Percentiles rank a stretch among this genome's conserved stretches.
phyloP scores from a whole-genome alignment of 129 eudicot species.

The Flaveria sonorensis region DNA sequence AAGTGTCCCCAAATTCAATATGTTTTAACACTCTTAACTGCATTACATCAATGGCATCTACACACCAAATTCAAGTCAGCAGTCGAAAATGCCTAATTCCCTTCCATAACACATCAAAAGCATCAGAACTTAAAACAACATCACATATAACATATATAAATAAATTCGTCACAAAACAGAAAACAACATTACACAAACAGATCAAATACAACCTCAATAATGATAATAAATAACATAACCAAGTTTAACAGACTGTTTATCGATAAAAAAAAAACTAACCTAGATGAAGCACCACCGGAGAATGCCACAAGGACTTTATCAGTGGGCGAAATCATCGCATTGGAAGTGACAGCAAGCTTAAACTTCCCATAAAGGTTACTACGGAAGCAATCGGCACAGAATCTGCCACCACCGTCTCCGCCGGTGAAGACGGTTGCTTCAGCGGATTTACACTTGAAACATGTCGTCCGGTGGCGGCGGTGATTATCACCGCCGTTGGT shows the following conservation, averaged over 20 bases:
- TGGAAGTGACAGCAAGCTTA: conserved; percentile 77
- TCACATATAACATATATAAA: not conserved
- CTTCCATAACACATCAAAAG: not conserved
- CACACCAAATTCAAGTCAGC: no score
- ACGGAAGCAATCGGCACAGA: conserved; percentile 80
- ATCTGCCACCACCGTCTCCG: conserved; percentile 47
- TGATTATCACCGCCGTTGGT: conserved; percentile 21
- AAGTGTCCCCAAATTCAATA: conserved; percentile 3
- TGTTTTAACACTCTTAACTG: not conserved
- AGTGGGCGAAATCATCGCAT: conserved; percentile 82
- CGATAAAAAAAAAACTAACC: conserved; percentile 40
- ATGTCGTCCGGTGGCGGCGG: conserved; percentile 30
- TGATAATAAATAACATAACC: not conserved
- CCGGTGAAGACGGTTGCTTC: conserved; percentile 54
- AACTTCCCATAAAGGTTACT: conserved; percentile 85
- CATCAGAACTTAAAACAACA: not conserved
- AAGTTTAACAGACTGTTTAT: not conserved
- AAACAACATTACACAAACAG: not conserved
- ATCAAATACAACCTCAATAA: not conserved
- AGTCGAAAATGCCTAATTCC: not conserved
- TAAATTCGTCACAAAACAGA: not conserved
- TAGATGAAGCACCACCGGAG: conserved; percentile 93
- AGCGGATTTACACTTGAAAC: conserved; percentile 78
- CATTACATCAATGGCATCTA: not conserved
- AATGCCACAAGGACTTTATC: conserved; percentile 94